phyloP scores from a whole-genome alignment of 1,284 basidiomycete species.

The Peniophora sp. region DNA sequence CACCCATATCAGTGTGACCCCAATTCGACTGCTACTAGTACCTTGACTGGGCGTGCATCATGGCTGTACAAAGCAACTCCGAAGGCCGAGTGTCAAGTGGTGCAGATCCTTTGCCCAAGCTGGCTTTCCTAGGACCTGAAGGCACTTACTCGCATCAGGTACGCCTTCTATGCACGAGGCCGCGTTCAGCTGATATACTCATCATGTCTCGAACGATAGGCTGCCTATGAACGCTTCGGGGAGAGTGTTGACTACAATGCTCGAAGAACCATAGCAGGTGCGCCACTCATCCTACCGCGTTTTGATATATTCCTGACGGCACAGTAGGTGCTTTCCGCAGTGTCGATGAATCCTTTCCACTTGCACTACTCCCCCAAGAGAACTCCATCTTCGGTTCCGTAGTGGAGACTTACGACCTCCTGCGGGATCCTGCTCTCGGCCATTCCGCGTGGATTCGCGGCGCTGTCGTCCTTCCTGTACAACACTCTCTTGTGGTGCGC shows the following conservation, averaged over 20 bases:
- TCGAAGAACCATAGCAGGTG: slow-evolving; percentile 48
- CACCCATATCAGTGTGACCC: not conserved
- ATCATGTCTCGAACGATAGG: slow-evolving; percentile 30
- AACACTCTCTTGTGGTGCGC: slow-evolving; percentile 59
- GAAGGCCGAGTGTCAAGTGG: not conserved
- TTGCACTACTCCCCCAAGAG: slow-evolving; percentile 67
- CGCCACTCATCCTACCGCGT: slow-evolving; percentile 1
- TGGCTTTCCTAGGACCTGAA: slow-evolving; percentile 54
- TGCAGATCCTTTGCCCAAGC: slow-evolving; percentile 11
- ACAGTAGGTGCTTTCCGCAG: slow-evolving; percentile 47
- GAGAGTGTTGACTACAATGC: slow-evolving; percentile 41
- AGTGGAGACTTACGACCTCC: slow-evolving; percentile 60
- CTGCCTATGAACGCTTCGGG: slow-evolving; percentile 51
- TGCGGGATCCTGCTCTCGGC: slow-evolving; percentile 37
- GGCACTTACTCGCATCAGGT: slow-evolving; percentile 79
- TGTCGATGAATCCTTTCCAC: slow-evolving; percentile 30
- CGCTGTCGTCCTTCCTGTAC: slow-evolving; percentile 48
- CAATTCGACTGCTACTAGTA: not conserved
- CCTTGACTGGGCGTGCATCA: not conserved
- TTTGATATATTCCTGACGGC: slow-evolving; percentile 6
- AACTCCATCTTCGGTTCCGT: slow-evolving; percentile 71
- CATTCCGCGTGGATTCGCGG: slow-evolving; percentile 44
- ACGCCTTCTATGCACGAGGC: slow-evolving; percentile 11
- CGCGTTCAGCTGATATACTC: not conserved
- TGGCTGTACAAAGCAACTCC: not conserved